A percentile compares a stretch with the other conserved stretches of the same genome.
phyloP scores from a whole-genome alignment of 768 basidiomycete species.

The Mycena chlorophos region DNA sequence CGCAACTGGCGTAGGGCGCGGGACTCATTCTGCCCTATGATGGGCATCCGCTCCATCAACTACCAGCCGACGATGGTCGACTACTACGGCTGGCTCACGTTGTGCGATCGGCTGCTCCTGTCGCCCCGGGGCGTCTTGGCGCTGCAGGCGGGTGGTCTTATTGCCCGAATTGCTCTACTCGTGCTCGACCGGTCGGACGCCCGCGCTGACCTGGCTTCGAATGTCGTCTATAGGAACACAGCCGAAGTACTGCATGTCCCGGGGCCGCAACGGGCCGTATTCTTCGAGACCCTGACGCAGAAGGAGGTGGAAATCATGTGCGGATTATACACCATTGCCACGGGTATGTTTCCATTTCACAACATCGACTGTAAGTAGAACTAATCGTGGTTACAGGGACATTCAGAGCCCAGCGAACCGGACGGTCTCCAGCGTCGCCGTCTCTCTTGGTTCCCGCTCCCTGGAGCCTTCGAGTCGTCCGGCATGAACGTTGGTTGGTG shows the following conservation, averaged over 20 bases:
- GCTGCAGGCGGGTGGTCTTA: neutral
- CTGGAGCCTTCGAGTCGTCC: neutral
- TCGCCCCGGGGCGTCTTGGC: neutral
- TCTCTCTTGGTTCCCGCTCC: neutral
- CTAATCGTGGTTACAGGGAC: neutral
- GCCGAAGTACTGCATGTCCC: neutral
- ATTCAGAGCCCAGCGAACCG: neutral
- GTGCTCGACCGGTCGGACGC: neutral
- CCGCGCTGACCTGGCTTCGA: neutral
- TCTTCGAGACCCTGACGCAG: neutral
- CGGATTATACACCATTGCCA: neutral
- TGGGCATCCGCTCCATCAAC: neutral
- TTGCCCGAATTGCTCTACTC: neutral
- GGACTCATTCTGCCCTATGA: too few species aligned
- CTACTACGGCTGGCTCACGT: neutral
- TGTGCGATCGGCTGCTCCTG: neutral
- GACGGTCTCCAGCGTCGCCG: neutral
- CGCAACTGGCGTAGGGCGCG: too few species aligned
- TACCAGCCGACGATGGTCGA: neutral
- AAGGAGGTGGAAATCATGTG: neutral
- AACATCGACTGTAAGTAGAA: neutral
- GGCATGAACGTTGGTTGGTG: neutral
- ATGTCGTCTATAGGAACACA: neutral
- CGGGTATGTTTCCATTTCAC: too few species aligned
- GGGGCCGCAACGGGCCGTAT: neutral